phyloP scores from a whole-genome alignment of 371 early-diverging fungal species.

The Mucor lusitanicus region DNA sequence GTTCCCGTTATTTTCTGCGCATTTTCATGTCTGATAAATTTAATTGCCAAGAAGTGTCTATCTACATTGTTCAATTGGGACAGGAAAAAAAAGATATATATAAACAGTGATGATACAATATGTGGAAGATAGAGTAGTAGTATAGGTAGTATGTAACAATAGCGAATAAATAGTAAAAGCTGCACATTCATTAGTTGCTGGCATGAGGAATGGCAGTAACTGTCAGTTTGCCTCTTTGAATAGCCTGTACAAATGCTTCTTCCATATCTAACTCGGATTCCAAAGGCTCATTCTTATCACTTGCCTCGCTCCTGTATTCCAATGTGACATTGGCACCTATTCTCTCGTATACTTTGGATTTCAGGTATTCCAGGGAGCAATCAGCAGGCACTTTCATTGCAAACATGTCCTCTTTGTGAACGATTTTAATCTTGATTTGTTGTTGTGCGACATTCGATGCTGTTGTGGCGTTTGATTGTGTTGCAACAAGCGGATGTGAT shows the following conservation, averaged over 20 bases:
- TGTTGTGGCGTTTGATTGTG: background rate
- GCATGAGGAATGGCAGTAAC: constrained; percentile 18
- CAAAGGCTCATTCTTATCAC: constrained; percentile 25
- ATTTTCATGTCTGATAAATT: too few relatives aligned
- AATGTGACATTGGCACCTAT: constrained; percentile 28
- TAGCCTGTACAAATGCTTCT: constrained; percentile 33
- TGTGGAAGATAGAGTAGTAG: too few relatives aligned
- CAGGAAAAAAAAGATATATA: too few relatives aligned
- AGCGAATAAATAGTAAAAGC: too few relatives aligned
- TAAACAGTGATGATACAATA: too few relatives aligned
- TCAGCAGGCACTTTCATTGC: constrained; percentile 67
- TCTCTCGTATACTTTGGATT: constrained; percentile 56
- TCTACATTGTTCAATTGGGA: too few relatives aligned
- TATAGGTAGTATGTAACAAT: too few relatives aligned
- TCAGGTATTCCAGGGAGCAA: constrained; percentile 51
- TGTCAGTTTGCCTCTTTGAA: constrained; percentile 37
- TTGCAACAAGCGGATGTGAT: background rate
- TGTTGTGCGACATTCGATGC: background rate
- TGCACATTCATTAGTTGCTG: too few relatives aligned
- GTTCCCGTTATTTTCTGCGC: too few relatives aligned
- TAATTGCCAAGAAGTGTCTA: too few relatives aligned
- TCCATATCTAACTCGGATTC: constrained; percentile 36
- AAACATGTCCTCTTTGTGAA: constrained; percentile 66
- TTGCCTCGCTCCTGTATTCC: constrained; percentile 30
- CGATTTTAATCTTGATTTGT: constrained; percentile 65